A percentile compares a stretch with the other conserved stretches of the same genome.
phyloP scores from a whole-genome alignment of 805 yeast genomes.

The Maudiozyma pseudohumilis region DNA sequence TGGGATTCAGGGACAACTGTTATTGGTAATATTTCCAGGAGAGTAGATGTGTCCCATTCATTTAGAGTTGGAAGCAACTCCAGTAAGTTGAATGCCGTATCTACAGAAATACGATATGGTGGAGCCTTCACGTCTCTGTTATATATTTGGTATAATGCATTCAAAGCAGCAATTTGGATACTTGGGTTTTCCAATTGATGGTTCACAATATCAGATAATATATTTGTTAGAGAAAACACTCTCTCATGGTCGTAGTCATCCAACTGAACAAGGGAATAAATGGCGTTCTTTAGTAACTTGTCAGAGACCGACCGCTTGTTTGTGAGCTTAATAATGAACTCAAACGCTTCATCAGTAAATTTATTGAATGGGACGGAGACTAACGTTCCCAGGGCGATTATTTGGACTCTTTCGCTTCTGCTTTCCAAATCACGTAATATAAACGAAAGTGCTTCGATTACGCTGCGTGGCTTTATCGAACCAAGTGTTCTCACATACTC shows the following conservation, averaged over 20 bases:
- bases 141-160: constrained; percentile 55
- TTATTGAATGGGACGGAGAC: constrained; percentile 48
- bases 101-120: constrained; percentile 34
- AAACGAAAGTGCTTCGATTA: constrained; percentile 45
- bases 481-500: constrained; percentile 57
- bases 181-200: constrained; percentile 44
- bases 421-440: constrained; percentile 45
- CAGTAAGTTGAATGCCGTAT: constrained; percentile 29
- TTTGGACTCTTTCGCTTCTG: constrained; percentile 38
- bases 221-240: constrained; percentile 38
- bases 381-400: constrained; percentile 55
- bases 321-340: constrained; percentile 30
- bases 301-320: constrained; percentile 38
- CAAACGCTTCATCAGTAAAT: constrained; percentile 39
- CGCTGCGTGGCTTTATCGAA: constrained; percentile 44
- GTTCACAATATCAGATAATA: constrained; percentile 21
- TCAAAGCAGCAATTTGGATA: constrained; percentile 64
- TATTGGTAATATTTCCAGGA: constrained; percentile 51
- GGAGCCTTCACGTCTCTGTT: constrained; percentile 32
- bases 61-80: constrained; percentile 30
- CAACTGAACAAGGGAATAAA: constrained; percentile 56
- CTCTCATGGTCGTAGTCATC: constrained; percentile 44
- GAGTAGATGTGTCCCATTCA: constrained; percentile 68
- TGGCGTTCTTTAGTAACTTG: constrained; percentile 58
- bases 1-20: constrained; percentile 60